Percentiles rank a stretch among this genome's conserved stretches.
Evolutionary conservation across 805 yeast genomes (phyloP).

Genomic region (Wickerhamomyces queroliae): DNA sequence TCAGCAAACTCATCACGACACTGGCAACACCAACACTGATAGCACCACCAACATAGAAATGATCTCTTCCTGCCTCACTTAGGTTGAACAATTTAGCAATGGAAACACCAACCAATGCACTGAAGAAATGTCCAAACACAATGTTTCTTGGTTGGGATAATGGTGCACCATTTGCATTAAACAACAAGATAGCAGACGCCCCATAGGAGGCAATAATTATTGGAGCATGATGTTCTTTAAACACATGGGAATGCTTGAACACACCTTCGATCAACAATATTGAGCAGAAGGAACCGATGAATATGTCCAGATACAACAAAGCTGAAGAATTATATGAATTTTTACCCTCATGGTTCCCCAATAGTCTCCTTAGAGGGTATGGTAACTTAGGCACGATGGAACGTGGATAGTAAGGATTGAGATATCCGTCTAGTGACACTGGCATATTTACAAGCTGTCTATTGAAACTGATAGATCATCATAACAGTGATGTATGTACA

Average conservation of each 20-base stretch:
- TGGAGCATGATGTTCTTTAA: conserved; percentile 36
- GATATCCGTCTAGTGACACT: conserved; percentile 17
- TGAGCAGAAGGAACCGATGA: conserved; percentile 42
- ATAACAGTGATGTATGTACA: conserved; percentile 7
- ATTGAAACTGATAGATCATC: no score
- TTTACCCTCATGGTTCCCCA: conserved; percentile 32
- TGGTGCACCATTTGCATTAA: conserved; percentile 50
- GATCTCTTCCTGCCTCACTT: conserved; percentile 33
- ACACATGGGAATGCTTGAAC: conserved; percentile 32
- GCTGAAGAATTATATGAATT: conserved; percentile 5
- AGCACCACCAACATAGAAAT: conserved; percentile 55
- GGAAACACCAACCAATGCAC: conserved; percentile 49
- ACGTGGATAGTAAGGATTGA: conserved; percentile 13
- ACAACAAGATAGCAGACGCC: conserved; percentile 56
- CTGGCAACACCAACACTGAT: conserved; percentile 49
- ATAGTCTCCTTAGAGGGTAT: conserved; percentile 25
- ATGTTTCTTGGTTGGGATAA: conserved; percentile 62
- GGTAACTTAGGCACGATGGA: conserved; percentile 30
- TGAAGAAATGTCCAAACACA: conserved; percentile 47
- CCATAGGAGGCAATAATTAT: conserved; percentile 51
- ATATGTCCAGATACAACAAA: conserved; percentile 39
- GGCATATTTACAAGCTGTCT: no score
- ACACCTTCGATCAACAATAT: conserved; percentile 40
- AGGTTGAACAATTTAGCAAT: conserved; percentile 48
- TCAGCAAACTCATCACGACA: conserved; percentile 44